phyloP scores from a whole-genome alignment of 352 stramenopile genomes.

The Pythium utonaiense region DNA sequence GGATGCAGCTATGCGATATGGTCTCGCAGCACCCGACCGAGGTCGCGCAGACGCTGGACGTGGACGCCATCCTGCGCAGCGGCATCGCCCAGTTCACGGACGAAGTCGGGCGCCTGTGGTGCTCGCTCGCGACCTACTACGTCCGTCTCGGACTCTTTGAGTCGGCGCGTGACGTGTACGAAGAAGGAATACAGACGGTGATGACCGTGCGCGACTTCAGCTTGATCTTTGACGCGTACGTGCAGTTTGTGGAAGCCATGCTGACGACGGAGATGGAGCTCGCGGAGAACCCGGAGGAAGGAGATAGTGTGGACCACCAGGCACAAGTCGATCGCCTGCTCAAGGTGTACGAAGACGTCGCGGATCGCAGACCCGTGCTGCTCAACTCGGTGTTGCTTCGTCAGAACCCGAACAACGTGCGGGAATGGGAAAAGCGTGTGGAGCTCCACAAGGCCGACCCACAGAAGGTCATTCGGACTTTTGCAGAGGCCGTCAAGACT shows the following conservation, averaged over 20 bases:
- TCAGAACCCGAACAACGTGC: slow-evolving; percentile 98
- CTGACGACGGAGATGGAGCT: slow-evolving; percentile 95
- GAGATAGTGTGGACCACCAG: slow-evolving; percentile 59
- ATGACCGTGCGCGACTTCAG: slow-evolving; percentile 95
- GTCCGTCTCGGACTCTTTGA: slow-evolving; percentile 97
- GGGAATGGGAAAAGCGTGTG: slow-evolving; percentile 96
- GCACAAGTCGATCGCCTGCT: slow-evolving; percentile 68
- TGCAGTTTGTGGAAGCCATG: slow-evolving; percentile 98
- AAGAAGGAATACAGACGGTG: slow-evolving; percentile 81
- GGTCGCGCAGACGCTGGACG: slow-evolving; percentile 86
- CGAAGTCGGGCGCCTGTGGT: slow-evolving; percentile 97
- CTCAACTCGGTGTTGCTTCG: slow-evolving; percentile 94
- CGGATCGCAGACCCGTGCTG: slow-evolving; percentile 92
- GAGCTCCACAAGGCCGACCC: slow-evolving; percentile 71
- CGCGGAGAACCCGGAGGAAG: slow-evolving; percentile 39
- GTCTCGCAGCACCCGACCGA: slow-evolving; percentile 93
- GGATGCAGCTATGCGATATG: slow-evolving; percentile 96
- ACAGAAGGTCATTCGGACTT: slow-evolving; percentile 77
- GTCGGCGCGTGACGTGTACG: slow-evolving; percentile 95
- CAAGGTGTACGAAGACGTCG: slow-evolving; percentile 92
- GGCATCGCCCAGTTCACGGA: slow-evolving; percentile 93
- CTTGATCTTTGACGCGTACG: slow-evolving; percentile 98
- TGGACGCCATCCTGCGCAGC: slow-evolving; percentile 94
- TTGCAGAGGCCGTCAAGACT: slow-evolving; percentile 90
- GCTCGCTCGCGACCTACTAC: slow-evolving; percentile 96